Evolutionary conservation across 208 protist genomes (phyloP), one percentile per base, ranked within the genome.

Genomic region (Crithidia acanthocephali): DNA sequence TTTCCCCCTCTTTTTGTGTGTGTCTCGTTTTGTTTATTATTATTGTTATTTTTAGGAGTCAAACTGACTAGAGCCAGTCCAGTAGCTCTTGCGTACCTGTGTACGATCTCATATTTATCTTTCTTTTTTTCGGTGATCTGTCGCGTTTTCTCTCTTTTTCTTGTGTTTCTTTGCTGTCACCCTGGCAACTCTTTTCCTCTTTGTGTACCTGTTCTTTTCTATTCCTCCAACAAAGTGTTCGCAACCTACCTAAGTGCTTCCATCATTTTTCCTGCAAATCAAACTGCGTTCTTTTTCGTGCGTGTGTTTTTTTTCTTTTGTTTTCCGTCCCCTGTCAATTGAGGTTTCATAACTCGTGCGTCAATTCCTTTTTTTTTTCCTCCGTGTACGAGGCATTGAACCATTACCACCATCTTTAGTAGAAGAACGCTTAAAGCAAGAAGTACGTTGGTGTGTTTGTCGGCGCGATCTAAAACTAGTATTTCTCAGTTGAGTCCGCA

Each of bases 41-140:
- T 57, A 3, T 57, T 57, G n/a, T n/a, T 57, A 32, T 32, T 20
- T 23, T 9, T 30, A 53, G 48, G 23, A 25, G 11, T 13, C 2
- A 15, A 57, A 9, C 32, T 37, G 9, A 61, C 16, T 16, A 45
- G 56, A 22, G 35, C 35, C 35, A 28, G 56, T 45, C 56, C 28
- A 20, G 23, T 44, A 9, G 56, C 22, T 35, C 35, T n/a, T 61
- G 56, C 35, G 56, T 61, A 45, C 35, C 35, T 27, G 56, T 32
- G 56, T 61, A 47, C 30, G 56, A 44, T 32, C 35, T 30, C n/a
- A 47, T 61, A 47, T 44, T 18, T 28, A 11, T 20, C 33, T 44
- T 53, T 66, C 52, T 37, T 64, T 50, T 33, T 50, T 64, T 51
- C 40, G 15, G 44, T 50, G 4, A 40, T n/a, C 52, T 4, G 9